phyloP scores from a whole-genome alignment of 169 alveolate genomes.

The Eimeria sp. region DNA sequence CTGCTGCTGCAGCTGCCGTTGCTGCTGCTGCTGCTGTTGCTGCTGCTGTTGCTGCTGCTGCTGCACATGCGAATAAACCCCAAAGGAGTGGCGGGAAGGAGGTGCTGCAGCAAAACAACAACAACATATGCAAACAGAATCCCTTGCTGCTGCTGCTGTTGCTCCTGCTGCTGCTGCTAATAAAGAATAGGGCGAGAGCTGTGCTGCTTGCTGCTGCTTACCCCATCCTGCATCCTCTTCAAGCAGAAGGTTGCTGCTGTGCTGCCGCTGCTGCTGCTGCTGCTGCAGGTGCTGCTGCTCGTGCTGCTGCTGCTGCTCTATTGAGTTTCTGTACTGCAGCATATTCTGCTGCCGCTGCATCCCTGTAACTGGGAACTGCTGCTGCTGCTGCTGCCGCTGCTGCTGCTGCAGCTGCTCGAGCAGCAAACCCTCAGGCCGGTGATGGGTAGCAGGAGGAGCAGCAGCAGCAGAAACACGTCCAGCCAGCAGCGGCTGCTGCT shows the following conservation, averaged over 20 bases:
- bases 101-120: neutral
- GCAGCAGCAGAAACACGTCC: no score
- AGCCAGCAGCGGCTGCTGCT: neutral
- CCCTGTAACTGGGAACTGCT: neutral
- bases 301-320: neutral
- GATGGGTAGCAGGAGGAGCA: no score
- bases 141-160: slow-evolving; percentile 12
- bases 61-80: slow-evolving; percentile 29
- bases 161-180: neutral
- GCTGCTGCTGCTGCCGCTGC: slow-evolving; percentile 38
- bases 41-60: neutral
- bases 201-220: neutral
- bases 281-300: no score
- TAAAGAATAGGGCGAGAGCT: neutral
- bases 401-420: slow-evolving; percentile 53
- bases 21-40: slow-evolving; percentile 19
- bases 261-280: neutral
- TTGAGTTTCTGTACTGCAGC: neutral
- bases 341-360: neutral
- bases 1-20: slow-evolving; percentile 23
- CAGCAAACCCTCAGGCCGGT: neutral
- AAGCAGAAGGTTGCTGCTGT: neutral
- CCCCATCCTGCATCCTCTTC: neutral
- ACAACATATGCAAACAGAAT: neutral
- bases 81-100: neutral